Conservation (phyloP, 2,329 filamentous ascomycete genomes). For the Aspergillus alliaceus region DNA sequence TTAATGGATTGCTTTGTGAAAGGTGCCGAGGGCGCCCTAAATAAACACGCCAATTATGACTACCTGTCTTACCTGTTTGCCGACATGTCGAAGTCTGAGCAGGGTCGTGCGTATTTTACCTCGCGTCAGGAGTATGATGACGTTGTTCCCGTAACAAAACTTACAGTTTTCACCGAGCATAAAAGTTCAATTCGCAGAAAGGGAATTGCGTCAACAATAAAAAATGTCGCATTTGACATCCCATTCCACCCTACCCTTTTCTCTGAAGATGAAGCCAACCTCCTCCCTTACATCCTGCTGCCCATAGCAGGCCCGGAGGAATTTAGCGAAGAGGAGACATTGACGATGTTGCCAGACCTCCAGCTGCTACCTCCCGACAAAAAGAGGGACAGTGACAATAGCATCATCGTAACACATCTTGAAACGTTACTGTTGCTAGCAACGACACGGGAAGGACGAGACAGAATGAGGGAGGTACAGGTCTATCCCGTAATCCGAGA, state of each 20-base stretch:
- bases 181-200: constrained; percentile 77
- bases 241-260: constrained; percentile 70
- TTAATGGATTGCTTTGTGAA: constrained; percentile 95
- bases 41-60: constrained; percentile 82
- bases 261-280: constrained; percentile 69
- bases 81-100: constrained; percentile 79
- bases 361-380: constrained; percentile 90
- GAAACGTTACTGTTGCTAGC: constrained; percentile 85
- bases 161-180: constrained; percentile 94
- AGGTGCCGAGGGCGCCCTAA: constrained; percentile 78
- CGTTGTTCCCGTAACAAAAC: constrained; percentile 85
- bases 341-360: constrained; percentile 84
- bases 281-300: constrained; percentile 84
- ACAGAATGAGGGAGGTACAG: constrained; percentile 71
- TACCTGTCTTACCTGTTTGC: constrained; percentile 94
- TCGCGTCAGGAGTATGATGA: constrained; percentile 72
- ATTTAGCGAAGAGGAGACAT: constrained; percentile 80
- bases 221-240: constrained; percentile 87
- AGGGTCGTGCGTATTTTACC: constrained; percentile 74
- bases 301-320: constrained; percentile 87
- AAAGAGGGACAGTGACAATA: constrained; percentile 71
- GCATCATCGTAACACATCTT: constrained; percentile 81
- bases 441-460: constrained; percentile 72
- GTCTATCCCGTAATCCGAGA: constrained; percentile 90
- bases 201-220: constrained; percentile 95